phyloP scores from a whole-genome alignment of 2,329 filamentous ascomycete species.

The Botryotinia convoluta region DNA sequence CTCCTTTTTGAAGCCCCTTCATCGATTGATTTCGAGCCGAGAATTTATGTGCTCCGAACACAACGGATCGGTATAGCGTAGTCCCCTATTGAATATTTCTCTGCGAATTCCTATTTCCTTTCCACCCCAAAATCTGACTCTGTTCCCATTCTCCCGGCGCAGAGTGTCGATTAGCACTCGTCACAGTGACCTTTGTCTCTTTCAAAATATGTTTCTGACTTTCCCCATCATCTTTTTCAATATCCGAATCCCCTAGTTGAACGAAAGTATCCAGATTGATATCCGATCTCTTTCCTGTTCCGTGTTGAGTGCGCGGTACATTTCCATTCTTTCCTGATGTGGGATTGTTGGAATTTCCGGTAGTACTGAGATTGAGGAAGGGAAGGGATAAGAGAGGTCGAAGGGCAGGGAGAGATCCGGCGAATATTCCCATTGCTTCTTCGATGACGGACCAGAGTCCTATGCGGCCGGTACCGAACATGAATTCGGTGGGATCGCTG shows the following conservation, averaged over 20 bases:
- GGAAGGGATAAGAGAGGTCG: conserved; percentile 44
- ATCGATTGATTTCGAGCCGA: not conserved
- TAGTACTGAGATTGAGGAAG: conserved; percentile 27
- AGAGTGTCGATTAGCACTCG: conserved; percentile 23
- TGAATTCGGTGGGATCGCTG: conserved; percentile 42
- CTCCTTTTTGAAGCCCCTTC: not conserved
- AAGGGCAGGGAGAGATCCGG: conserved; percentile 47
- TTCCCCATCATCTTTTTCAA: conserved; percentile 33
- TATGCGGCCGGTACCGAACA: conserved; percentile 44
- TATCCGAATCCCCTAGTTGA: conserved; percentile 23
- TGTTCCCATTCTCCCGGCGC: conserved; percentile 30
- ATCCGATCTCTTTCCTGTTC: conserved; percentile 15
- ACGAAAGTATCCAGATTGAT: conserved; percentile 30
- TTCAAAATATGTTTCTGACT: conserved; percentile 43
- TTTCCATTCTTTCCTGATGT: not conserved
- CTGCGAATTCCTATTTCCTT: not conserved
- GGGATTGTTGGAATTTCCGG: not conserved
- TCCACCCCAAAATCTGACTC: not conserved
- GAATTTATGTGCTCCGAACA: too few species aligned
- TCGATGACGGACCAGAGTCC: conserved; percentile 49
- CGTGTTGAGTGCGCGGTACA: conserved; percentile 19
- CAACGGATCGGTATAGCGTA: not conserved
- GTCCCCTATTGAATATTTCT: not conserved
- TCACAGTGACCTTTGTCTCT: conserved; percentile 37
- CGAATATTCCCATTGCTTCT: conserved; percentile 49